phyloP scores from a whole-genome alignment of 768 basidiomycete genomes.

The Scleroderma citrinum region DNA sequence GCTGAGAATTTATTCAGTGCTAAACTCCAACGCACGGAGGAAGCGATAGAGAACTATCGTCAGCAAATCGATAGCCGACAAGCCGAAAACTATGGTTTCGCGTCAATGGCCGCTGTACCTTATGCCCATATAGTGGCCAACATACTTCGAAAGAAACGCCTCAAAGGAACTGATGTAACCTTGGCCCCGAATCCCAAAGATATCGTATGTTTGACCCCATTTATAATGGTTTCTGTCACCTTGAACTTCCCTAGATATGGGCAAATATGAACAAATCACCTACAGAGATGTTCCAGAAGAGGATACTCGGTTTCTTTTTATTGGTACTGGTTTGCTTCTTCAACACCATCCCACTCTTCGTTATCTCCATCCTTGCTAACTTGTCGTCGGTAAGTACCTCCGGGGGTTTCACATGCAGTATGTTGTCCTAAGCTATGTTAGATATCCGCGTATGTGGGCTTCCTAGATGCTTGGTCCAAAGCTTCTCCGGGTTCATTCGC shows the following conservation, averaged over 20 bases:
- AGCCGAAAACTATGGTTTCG: constrained; percentile 89
- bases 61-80: constrained; percentile 64
- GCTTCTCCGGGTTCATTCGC: constrained; percentile 67
- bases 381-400: constrained; percentile 58
- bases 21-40: constrained; percentile 58
- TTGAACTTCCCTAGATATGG: constrained; percentile 61
- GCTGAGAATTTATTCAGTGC: constrained; percentile 25
- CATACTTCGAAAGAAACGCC: constrained; percentile 58
- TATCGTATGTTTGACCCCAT: constrained; percentile 48
- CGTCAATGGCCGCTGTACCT: constrained; percentile 82
- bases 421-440: constrained; percentile 7
- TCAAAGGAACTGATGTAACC: constrained; percentile 63
- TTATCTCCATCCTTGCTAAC: constrained; percentile 90
- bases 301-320: constrained; percentile 69
- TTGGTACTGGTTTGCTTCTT: constrained; percentile 82
- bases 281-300: constrained; percentile 59
- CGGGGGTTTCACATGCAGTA: neutral
- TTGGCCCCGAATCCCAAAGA: constrained; percentile 89
- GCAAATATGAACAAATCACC: constrained; percentile 76
- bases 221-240: neutral
- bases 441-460: constrained; percentile 56
- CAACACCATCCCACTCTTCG: constrained; percentile 88
- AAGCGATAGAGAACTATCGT: constrained; percentile 68
- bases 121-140: constrained; percentile 85
- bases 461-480: constrained; percentile 67